A percentile compares a stretch with the other conserved stretches of the same genome.
phyloP scores from a whole-genome alignment of 306 rosid species.

The Vigna trinervia region DNA sequence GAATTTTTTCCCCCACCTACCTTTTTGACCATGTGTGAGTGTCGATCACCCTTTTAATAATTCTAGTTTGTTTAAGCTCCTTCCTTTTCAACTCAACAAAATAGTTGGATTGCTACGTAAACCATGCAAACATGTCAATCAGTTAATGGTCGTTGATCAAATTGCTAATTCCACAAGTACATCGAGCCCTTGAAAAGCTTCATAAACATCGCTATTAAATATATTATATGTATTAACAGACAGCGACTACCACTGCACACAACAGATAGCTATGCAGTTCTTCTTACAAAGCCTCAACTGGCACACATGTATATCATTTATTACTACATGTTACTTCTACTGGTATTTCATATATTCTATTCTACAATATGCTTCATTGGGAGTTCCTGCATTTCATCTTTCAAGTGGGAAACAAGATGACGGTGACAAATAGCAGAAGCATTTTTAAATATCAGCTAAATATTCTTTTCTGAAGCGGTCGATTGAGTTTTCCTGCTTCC shows the following conservation, averaged over 20 bases:
- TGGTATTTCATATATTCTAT: not conserved
- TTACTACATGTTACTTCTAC: conserved; percentile 33
- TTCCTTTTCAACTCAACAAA: conserved; percentile 38
- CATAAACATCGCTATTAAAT: conserved; percentile 16
- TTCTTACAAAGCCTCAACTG: conserved; percentile 40
- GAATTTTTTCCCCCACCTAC: conserved; percentile 11
- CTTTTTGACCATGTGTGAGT: conserved; percentile 78
- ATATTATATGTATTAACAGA: conserved; percentile 44
- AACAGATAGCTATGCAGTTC: conserved; percentile 29
- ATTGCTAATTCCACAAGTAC: conserved; percentile 40
- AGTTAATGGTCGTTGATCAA: conserved; percentile 43
- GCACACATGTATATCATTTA: conserved; percentile 41
- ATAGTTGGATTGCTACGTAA: conserved; percentile 46
- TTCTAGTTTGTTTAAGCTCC: conserved; percentile 14
- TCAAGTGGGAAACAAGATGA: conserved; percentile 44
- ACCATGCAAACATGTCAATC: conserved; percentile 68
- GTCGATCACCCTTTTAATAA: conserved; percentile 42
- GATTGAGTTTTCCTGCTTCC: not conserved
- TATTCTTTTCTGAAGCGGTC: not conserved
- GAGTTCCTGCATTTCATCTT: conserved; percentile 52
- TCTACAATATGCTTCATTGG: conserved; percentile 30
- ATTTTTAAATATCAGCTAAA: not conserved
- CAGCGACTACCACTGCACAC: conserved; percentile 41
- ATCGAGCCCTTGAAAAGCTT: conserved; percentile 61
- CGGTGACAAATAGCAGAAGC: conserved; percentile 26